Percentiles rank a stretch among this genome's conserved stretches.
Conservation (phyloP, 352 stramenopile genomes). For the Globisporangium paroecandrum region DNA sequence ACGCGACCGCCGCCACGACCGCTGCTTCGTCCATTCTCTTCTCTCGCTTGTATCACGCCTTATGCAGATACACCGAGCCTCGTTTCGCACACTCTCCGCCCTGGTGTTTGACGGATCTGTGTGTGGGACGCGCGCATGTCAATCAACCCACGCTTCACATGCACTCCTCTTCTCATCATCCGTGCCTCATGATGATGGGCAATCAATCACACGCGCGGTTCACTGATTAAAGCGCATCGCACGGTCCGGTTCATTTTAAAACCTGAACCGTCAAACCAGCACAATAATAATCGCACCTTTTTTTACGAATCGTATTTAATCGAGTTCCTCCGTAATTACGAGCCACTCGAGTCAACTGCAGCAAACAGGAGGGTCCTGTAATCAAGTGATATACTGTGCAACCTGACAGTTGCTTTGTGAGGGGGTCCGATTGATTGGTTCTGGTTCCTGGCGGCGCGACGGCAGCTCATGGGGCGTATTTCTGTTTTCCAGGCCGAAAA, state of each 20-base stretch:
- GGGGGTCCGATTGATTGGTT: conserved; percentile 12
- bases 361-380: not conserved
- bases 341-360: not conserved
- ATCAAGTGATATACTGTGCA: not conserved
- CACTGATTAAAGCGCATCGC: not conserved
- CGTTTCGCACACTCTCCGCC: not conserved
- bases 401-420: not conserved
- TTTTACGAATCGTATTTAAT: conserved; percentile 7
- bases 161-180: not conserved
- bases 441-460: not conserved
- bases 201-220: not conserved
- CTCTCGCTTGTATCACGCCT: not conserved
- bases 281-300: not conserved
- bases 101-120: not conserved
- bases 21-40: conserved; percentile 10
- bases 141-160: not conserved
- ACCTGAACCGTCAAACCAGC: not conserved
- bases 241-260: not conserved
- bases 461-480: conserved; percentile 27
- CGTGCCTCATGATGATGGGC: not conserved
- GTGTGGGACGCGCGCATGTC: not conserved
- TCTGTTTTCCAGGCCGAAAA: conserved; percentile 39
- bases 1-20: conserved; percentile 20
- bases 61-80: not conserved
- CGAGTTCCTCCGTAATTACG: not conserved